Evolutionary conservation across 495 filamentous ascomycete species (phyloP), one percentile per base, ranked within the genome.

Genomic region (Paragyromitra xinjiangensis): DNA sequence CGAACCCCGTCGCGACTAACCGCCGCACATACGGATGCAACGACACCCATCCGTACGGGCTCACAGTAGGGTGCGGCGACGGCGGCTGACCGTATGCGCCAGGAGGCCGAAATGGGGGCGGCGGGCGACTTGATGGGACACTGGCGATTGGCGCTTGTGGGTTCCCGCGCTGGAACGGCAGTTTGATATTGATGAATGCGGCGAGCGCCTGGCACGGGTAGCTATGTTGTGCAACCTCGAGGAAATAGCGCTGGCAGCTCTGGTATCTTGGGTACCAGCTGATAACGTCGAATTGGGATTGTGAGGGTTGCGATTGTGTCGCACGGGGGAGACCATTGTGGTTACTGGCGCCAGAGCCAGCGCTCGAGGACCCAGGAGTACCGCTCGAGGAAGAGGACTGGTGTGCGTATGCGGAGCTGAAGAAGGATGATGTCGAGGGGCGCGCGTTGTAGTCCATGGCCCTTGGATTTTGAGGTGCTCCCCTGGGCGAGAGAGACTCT

Each of bases 191-290:
- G 85, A 98, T 84, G 83, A 95, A 95, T 24, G 94, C 92, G 16
- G 94, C 93, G 63, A 98, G 87, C 24, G 94, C 93, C 84, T 98
- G 94, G 22, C 96, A 92, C 50, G 90, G 88, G 48, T 86, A 88
- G 73, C 89, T 91, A 84, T 96, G 92, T 82, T 98, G 95, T 5
- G 94, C 93, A 83, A 94, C 90, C 81, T 97, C 93, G 79, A 98
- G 86, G 85, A 99, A 99, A 86, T 96, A 98, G 50, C 89, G 89
- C 74, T 95, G 92, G 84, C 95, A 99, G 78, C 89, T 93, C 83
- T 95, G 93, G 84, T 97, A 97, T 63, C 91, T 89, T 16, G 94
- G 93, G 81, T 97, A 92, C 95, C 95, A 99, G 71, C 93, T 92
- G 83, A 98, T 90, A 71, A 98, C 91, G 83, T 97, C 95, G 83